Evolutionary conservation across 179 eudicot species (phyloP).

Genomic region (Beta corolliflora): DNA sequence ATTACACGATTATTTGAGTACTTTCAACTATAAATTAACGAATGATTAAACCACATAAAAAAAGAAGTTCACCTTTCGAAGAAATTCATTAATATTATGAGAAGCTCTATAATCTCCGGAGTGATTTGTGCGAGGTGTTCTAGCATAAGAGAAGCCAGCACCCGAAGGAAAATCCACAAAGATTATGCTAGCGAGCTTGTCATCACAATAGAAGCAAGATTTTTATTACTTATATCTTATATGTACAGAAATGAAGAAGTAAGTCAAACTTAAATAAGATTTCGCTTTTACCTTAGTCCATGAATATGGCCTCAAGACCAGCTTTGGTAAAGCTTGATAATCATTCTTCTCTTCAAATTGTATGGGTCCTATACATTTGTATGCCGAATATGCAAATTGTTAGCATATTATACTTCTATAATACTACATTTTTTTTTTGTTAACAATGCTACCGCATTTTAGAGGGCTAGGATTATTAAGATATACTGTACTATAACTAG

Average conservation of each 20-base stretch:
- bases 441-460: too few relatives aligned
- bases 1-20: neutral
- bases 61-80: conserved; percentile 48
- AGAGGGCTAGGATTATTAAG: too few relatives aligned
- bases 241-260: neutral
- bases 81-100: conserved; percentile 49
- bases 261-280: neutral
- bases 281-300: conserved; percentile 45
- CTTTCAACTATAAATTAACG: neutral
- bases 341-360: conserved; percentile 30
- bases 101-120: conserved; percentile 42
- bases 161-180: conserved; percentile 53
- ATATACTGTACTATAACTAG: too few relatives aligned
- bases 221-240: too few relatives aligned
- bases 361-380: conserved; percentile 36
- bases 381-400: too few relatives aligned
- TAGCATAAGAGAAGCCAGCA: conserved; percentile 60
- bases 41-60: neutral
- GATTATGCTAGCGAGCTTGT: conserved; percentile 47
- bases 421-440: too few relatives aligned
- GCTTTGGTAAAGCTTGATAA: conserved; percentile 30
- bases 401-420: too few relatives aligned
- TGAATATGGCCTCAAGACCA: conserved; percentile 33
- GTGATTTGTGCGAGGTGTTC: conserved; percentile 38
- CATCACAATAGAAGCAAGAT: neutral